phyloP scores from a whole-genome alignment of 2,329 filamentous ascomycete species.

The Sporothrix pallida region DNA sequence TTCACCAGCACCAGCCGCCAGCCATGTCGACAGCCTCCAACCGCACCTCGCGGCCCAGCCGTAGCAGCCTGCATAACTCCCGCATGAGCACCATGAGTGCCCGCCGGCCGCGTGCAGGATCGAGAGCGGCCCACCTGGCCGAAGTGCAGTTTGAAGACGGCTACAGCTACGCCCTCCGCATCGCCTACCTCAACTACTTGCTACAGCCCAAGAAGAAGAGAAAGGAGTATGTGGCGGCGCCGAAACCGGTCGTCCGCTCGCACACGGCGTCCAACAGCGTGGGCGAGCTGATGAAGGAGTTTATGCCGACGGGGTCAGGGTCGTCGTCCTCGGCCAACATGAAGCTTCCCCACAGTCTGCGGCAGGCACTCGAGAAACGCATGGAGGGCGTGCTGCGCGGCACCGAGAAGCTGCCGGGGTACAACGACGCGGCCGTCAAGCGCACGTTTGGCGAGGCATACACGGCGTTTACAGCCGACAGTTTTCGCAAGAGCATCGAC shows the following conservation, averaged over 20 bases:
- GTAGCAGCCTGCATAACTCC: slow-evolving; percentile 53
- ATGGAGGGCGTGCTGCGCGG: slow-evolving; percentile 82
- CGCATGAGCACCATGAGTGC: slow-evolving; percentile 47
- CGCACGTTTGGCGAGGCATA: slow-evolving; percentile 93
- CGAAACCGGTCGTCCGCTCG: slow-evolving; percentile 42
- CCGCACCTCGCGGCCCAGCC: slow-evolving; percentile 53
- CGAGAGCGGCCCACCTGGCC: slow-evolving; percentile 49
- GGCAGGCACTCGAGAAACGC: slow-evolving; percentile 66
- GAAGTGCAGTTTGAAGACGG: slow-evolving; percentile 75
- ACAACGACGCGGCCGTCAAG: slow-evolving; percentile 87
- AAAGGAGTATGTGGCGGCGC: slow-evolving; percentile 78
- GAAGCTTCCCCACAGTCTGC: slow-evolving; percentile 65
- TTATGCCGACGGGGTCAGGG: slow-evolving; percentile 55
- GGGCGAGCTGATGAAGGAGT: slow-evolving; percentile 87
- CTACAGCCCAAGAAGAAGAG: slow-evolving; percentile 88
- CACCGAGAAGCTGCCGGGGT: slow-evolving; percentile 83
- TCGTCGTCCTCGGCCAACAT: slow-evolving; percentile 58
- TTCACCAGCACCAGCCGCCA: not conserved
- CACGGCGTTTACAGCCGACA: slow-evolving; percentile 86
- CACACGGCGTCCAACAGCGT: slow-evolving; percentile 66
- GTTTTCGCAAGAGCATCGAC: slow-evolving; percentile 88
- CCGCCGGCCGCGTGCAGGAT: slow-evolving; percentile 51
- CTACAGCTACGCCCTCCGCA: slow-evolving; percentile 87
- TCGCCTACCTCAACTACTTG: slow-evolving; percentile 90
- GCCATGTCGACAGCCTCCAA: slow-evolving; percentile 60